Evolutionary conservation across 495 filamentous ascomycete species (phyloP).

Genomic region (Penicillium angulare): DNA sequence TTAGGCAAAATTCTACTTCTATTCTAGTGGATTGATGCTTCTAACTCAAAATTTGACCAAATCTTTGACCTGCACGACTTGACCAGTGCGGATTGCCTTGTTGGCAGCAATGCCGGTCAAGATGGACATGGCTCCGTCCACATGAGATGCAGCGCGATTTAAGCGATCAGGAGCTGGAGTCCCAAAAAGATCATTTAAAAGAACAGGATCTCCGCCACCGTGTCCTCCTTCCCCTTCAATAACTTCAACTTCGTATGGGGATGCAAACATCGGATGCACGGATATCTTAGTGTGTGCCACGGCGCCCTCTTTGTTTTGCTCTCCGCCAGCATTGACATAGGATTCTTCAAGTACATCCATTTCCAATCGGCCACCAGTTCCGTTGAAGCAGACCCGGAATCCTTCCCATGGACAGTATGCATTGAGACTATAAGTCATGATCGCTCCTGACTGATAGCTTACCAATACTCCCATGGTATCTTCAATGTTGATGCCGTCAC

Average conservation of each 20-base stretch:
- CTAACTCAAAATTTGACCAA: constrained; percentile 16
- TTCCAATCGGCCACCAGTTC: constrained; percentile 29
- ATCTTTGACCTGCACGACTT: constrained; percentile 29
- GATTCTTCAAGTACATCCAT: constrained; percentile 34
- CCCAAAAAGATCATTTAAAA: constrained; percentile 33
- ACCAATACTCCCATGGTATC: constrained; percentile 60
- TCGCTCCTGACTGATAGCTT: constrained; percentile 40
- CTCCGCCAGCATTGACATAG: constrained; percentile 35
- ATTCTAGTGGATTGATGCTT: too few species aligned
- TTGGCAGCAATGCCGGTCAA: constrained; percentile 59
- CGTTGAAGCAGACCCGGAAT: constrained; percentile 33
- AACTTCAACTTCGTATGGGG: constrained; percentile 27
- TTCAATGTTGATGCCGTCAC: constrained; percentile 59
- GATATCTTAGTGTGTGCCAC: constrained; percentile 47
- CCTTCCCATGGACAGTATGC: constrained; percentile 38
- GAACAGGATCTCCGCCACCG: constrained; percentile 32
- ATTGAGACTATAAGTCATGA: constrained; percentile 31
- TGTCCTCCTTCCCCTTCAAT: constrained; percentile 26
- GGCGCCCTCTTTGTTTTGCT: constrained; percentile 31
- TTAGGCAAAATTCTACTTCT: too few species aligned
- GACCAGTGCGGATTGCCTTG: constrained; percentile 51
- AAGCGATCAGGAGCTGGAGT: constrained; percentile 16
- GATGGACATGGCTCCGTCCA: constrained; percentile 56
- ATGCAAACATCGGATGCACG: constrained; percentile 30
- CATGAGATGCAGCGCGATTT: constrained; percentile 35